Evolutionary conservation across 225 moss, liverwort and hornwort species (phyloP).

Genomic region (Bryoerythrophyllum caledonicum): DNA sequence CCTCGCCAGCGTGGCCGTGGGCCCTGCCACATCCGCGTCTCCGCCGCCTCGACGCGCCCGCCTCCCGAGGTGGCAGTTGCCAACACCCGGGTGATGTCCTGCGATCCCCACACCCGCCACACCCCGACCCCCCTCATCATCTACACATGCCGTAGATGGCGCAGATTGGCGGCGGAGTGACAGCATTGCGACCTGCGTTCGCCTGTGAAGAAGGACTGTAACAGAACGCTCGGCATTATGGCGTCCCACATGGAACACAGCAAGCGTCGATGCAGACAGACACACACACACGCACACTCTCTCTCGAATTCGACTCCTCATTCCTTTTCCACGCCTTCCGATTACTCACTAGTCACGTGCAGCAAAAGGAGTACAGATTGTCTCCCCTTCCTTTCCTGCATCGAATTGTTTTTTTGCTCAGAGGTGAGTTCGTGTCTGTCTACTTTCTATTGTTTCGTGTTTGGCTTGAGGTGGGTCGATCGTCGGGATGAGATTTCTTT

Average conservation of each 20-base stretch:
- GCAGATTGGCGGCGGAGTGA: background rate
- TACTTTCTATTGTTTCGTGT: background rate
- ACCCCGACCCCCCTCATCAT: background rate
- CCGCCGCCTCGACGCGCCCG: background rate
- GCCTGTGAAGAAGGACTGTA: background rate
- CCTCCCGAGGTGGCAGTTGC: constrained; percentile 6
- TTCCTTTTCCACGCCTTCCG: background rate
- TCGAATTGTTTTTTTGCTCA: background rate
- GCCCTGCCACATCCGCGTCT: background rate
- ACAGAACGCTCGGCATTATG: too few species aligned
- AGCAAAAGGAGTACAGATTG: too few species aligned
- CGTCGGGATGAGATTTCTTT: background rate
- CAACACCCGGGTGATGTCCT: constrained; percentile 33
- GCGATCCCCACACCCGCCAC: background rate
- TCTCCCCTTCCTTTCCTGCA: background rate
- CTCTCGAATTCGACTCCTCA: background rate
- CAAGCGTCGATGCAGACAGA: too few species aligned
- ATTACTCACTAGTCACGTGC: constrained; percentile 7
- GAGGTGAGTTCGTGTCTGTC: background rate
- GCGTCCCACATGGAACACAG: too few species aligned
- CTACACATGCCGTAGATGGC: background rate
- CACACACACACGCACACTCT: too few species aligned
- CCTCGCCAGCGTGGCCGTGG: constrained; percentile 18
- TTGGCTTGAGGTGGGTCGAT: constrained; percentile 4
- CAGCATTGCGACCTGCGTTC: background rate